Evolutionary conservation across 2,329 filamentous ascomycete genomes (phyloP), one percentile per base, ranked within the genome.

Genomic region (Hypoxylon sp.): DNA sequence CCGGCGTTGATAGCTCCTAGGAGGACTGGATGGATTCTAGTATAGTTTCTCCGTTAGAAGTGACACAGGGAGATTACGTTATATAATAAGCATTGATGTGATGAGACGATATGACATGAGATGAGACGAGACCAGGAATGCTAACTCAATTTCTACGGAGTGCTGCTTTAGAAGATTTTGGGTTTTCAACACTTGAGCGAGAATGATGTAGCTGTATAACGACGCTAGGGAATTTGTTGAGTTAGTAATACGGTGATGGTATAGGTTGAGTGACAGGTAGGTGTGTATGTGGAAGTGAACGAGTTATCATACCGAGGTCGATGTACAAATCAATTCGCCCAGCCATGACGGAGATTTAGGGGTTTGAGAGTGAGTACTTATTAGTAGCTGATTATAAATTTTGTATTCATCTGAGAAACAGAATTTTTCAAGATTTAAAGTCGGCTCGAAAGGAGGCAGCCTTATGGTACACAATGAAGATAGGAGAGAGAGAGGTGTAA

Each of bases 21-120:
- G 75, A 94, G 90, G 56, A 94, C 84, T 13, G 93, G 93, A 70
- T 91, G 85, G 73, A 92, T 87, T 55, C 91, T 93, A 26, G 22
- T 39, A 10, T 19, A 19, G 39, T 53, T 56, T 19, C 47, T 22
- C 1, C 19, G 42, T 33, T 22, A 58, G 50, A 53, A 35, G 26
- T 48, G 3, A 35, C 19, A 39, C 58, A 13, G 26, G 11, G 29
- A 31, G n/a, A 35, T 35, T 57, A 19, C 47, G 47, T 39, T 58
- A n/a, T 58, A n/a, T 46, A 29, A 37, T 29, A 26, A 19, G 37
- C 19, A 10, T 31, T 37, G 17, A 62, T 26, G 26, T 26, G 26
- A 5, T 26, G 26, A 5, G 26, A 31, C 54, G 24, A 50, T 22
- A 59, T 44, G 29, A 31, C 5, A 52, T 31, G n/a, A 52, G 48